Evolutionary conservation across 805 yeast genomes (phyloP), one percentile per base, ranked within the genome.

Genomic region (Millerozyma acaciae): DNA sequence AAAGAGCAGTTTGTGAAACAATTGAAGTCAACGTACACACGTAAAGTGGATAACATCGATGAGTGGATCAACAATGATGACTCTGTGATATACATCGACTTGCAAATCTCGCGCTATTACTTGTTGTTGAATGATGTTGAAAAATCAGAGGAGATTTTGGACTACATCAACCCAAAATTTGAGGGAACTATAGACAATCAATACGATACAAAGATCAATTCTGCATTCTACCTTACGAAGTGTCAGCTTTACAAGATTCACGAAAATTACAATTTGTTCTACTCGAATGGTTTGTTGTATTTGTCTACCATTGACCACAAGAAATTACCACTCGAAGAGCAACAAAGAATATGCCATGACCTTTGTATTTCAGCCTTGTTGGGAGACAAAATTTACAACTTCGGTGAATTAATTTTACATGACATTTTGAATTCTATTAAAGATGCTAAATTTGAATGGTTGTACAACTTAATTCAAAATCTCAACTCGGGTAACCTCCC

Each of bases 361-460:
- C 74, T 90, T 45, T 74, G 90, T 39, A 70, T 87, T 28, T 80
- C 95, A 20, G 97, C 97, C 0, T 65, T 93, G 39, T 70, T 90
- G 47, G 97, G 97, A 30, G 95, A 88, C 53, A 80, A 76, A 50
- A 85, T 90, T 47, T 93, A 87, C 68, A 93, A 90, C 64, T 93
- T 93, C 60, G 97, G 97, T 32, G 98, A 93, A 62, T 74, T 93
- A 42, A 73, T 93, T 40, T 78, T 88, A 56, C 97, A 90, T 60
- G 95, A 93, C 27, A 78, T 90, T 29, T 73, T 88, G 57, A 54
- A 65, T 26, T 58, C 68, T 24, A 70, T 83, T 26, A 48, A 44
- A 16, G 62, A 63, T 17, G 69, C 64, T 33, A 65, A 65, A 28
- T 75, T 75, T 55, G 57, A 63, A 22, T 87, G 96, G 95, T 65